Base-by-base conservation (phyloP, 2,329 filamentous ascomycete genomes). In the Myrmaecium sp. region DNA sequence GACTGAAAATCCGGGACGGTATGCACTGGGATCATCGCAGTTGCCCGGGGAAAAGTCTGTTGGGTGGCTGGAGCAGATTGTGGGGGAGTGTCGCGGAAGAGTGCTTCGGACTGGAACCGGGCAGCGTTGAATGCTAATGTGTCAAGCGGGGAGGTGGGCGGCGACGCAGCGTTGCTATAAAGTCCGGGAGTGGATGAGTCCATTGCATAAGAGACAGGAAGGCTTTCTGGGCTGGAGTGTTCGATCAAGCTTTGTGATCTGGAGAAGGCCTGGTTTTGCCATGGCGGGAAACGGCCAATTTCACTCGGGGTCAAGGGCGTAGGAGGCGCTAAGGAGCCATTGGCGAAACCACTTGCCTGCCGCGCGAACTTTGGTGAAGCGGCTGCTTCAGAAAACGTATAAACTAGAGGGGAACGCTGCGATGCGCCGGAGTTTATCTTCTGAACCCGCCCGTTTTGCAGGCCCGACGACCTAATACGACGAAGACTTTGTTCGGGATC, bases 1-100 rank as follows among this genome's bases (percentile, higher is more conserved):
- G 47, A 47, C 23, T 47, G 46, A 19, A 45, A 49, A n/a, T 38
- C 46, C 25, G 38, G 28, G 16, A 38, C 41, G 32, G 42, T 39
- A 16, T 49, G 46, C 11, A 47, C 39, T 5, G 42, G 46, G 14
- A 33, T 28, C 42, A 51, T 49, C 29, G 50, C 54, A 5, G 41
- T 36, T 15, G 40, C 40, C 6, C 42, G 42, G 10, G 54, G 46
- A 30, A 63, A 63, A 23, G 42, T 49, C 36, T 58, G 53, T 33
- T 62, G 58, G n/a, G 51, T 54, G 3, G 59, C 55, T 9, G 59
- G 59, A 19, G 59, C 59, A 14, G 58, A 62, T 33, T 62, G 58
- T 5, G 59, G 59, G 19, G 58, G 58, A 4, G 59, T 60, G 30
- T 60, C 57, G 25, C 55, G 55, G 30, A 51, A 54, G 36, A 42